These are phyloP conservation scores for Cardamine resedifolia DNA, from an alignment of 345 rosid genomes.

Conservation along the genomic window DNA sequence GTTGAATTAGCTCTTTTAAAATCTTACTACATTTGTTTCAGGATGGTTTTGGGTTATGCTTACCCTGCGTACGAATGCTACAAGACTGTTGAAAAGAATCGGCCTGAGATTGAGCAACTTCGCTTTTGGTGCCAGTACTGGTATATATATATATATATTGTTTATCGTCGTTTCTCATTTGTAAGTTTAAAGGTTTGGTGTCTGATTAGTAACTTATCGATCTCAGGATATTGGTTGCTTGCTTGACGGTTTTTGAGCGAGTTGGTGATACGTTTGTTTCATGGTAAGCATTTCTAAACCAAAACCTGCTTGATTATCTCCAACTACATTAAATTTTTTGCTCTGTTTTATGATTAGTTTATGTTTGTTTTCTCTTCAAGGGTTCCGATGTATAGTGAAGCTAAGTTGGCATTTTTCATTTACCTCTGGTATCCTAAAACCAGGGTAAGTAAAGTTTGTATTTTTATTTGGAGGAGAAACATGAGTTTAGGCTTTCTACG, in stretches of 20 bases:
- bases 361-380: slow-evolving; percentile 43
- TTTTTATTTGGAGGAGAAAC: not conserved
- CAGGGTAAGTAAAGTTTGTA: slow-evolving; percentile 48
- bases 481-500: not conserved
- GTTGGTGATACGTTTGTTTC: slow-evolving; percentile 69
- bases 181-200: not conserved
- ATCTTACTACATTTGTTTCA: slow-evolving; percentile 14
- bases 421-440: slow-evolving; percentile 83
- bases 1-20: not conserved
- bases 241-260: slow-evolving; percentile 66
- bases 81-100: slow-evolving; percentile 60
- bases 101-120: slow-evolving; percentile 53
- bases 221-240: slow-evolving; percentile 75
- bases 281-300: slow-evolving; percentile 45
- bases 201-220: not conserved
- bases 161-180: not conserved
- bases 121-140: slow-evolving; percentile 89
- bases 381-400: slow-evolving; percentile 84
- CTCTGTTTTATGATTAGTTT: not conserved
- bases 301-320: not conserved
- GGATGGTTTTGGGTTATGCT: slow-evolving; percentile 71
- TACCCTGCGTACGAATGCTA: slow-evolving; percentile 84
- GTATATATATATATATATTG: slow-evolving; percentile 33
- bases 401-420: slow-evolving; percentile 70
- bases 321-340: not conserved